Base-by-base conservation (phyloP, 1,284 basidiomycete genomes). In the Pisolithus thermaeus region DNA sequence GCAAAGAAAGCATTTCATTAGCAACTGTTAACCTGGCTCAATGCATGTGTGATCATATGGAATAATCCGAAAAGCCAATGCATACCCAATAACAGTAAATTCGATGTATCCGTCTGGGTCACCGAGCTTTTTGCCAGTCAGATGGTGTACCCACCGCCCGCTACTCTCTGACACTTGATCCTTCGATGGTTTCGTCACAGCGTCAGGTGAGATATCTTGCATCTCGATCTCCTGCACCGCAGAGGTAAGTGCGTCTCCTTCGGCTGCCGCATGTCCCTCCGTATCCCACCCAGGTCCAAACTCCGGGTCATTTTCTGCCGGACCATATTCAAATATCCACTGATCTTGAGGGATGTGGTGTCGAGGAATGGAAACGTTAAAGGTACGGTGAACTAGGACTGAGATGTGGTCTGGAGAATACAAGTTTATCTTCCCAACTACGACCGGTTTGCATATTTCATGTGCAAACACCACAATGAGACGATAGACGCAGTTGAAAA, bases 301-400 rank as follows among this genome's bases (percentile, higher is more conserved):
- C 61, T 87, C 83, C 4, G 87, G 83, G 55, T 90, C 87, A 58
- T 87, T 87, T 61, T 87, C 85, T 16, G 81, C 80, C 0, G 86
- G 76, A 3, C 84, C 88, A 56, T 93, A 85, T 64, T 97, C 90
- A 61, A 96, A 98, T 56, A 87, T 81, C 84, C 89, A 98, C 49
- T 81, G 70, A 45, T 89, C 84, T 22, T 70, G 75, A 3, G 85
- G 91, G 62, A 99, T 92, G 68, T 99, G 96, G 62, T 91, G 82
- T 50, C 91, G 83, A 1, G 94, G 92, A 67, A 99, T 97, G 7
- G 93, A 95, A 14, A 93, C 92, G 69, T 99, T 99, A 78, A 99
- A 99, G 7, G 92, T 96, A 51, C 87, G 87, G 62, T 97, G 92
- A 4, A 97, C 78, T 49, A 99, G 87, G 11, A 99, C 75, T 0